Percentiles rank a stretch among this genome's conserved stretches.
Conservation (phyloP, 2,329 filamentous ascomycete genomes). For the Aureobasidium uvarum region DNA sequence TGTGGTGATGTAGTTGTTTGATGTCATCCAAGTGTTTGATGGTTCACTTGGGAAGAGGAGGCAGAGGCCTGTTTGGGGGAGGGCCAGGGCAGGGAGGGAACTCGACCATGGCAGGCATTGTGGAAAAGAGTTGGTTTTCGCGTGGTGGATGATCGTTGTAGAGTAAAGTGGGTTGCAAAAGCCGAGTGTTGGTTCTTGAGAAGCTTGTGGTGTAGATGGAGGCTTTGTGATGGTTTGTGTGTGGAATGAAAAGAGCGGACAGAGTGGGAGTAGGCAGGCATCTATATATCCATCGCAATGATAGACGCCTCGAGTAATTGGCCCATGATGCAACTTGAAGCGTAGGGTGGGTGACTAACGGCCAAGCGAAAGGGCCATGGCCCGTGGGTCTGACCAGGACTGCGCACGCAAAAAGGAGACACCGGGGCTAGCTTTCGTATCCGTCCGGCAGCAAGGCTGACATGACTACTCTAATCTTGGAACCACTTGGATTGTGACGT, state of each 20-base stretch:
- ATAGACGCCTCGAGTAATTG: constrained; percentile 23
- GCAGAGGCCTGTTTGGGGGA: constrained; percentile 49
- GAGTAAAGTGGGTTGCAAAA: not conserved
- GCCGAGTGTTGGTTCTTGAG: not conserved
- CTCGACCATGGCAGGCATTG: constrained; percentile 43
- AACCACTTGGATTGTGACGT: constrained; percentile 23
- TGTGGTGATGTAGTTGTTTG: not conserved
- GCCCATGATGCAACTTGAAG: constrained; percentile 28
- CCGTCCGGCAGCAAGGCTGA: constrained; percentile 26
- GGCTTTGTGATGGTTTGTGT: constrained; percentile 9
- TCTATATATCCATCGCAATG: constrained; percentile 22
- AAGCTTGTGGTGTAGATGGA: not conserved
- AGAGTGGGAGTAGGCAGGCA: constrained; percentile 22
- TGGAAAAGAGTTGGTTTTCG: constrained; percentile 27
- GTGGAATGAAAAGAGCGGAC: constrained; percentile 11
- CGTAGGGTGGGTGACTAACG: constrained; percentile 21
- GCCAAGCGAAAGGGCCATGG: constrained; percentile 9
- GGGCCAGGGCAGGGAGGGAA: constrained; percentile 50
- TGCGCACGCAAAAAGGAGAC: constrained; percentile 20
- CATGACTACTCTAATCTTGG: constrained; percentile 25
- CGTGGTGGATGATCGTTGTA: constrained; percentile 5
- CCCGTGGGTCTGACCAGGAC: constrained; percentile 7
- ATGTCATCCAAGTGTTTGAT: not conserved
- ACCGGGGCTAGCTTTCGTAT: constrained; percentile 21
- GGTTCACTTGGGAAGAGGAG: constrained; percentile 42